Conservation (phyloP, 1,139 yeast species). For the Suhomyces wounanorum region DNA sequence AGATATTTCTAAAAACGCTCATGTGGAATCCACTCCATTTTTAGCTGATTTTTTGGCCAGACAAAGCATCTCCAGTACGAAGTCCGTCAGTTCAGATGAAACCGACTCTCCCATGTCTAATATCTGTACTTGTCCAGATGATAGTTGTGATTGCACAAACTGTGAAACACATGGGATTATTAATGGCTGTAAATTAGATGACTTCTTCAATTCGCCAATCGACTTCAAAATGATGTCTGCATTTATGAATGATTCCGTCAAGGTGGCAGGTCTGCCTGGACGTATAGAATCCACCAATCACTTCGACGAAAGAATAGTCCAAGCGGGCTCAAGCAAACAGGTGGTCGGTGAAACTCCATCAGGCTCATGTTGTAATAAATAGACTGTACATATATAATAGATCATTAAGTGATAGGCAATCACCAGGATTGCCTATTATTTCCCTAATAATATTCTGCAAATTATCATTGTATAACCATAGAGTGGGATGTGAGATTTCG, state of each 20-base stretch:
- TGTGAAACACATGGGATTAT: slow-evolving; percentile 59
- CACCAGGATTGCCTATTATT: no score
- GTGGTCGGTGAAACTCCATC: background rate
- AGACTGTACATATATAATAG: background rate
- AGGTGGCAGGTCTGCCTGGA: slow-evolving; percentile 8
- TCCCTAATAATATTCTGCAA: no score
- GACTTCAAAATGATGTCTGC: slow-evolving; percentile 8
- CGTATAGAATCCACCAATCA: background rate
- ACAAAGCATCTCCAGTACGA: slow-evolving; percentile 4
- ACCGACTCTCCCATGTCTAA: slow-evolving; percentile 16
- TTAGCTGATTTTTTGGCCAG: slow-evolving; percentile 9
- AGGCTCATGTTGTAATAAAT: slow-evolving; percentile 4
- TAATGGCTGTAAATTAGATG: slow-evolving; percentile 50
- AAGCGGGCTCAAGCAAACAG: slow-evolving; percentile 1
- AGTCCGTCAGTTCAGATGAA: slow-evolving; percentile 13
- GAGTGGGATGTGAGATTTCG: background rate
- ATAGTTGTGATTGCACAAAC: slow-evolving; percentile 52
- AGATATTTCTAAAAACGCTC: background rate
- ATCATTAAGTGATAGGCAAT: background rate
- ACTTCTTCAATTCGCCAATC: slow-evolving; percentile 20
- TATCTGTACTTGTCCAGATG: slow-evolving; percentile 47
- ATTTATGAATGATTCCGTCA: slow-evolving; percentile 4
- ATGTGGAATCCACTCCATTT: slow-evolving; percentile 1
- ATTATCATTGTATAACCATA: no score
- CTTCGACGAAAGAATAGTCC: background rate